Evolutionary conservation across 225 moss, liverwort and hornwort genomes (phyloP), one percentile per base, ranked within the genome.

Genomic region (Pseudoscleropodium purum): DNA sequence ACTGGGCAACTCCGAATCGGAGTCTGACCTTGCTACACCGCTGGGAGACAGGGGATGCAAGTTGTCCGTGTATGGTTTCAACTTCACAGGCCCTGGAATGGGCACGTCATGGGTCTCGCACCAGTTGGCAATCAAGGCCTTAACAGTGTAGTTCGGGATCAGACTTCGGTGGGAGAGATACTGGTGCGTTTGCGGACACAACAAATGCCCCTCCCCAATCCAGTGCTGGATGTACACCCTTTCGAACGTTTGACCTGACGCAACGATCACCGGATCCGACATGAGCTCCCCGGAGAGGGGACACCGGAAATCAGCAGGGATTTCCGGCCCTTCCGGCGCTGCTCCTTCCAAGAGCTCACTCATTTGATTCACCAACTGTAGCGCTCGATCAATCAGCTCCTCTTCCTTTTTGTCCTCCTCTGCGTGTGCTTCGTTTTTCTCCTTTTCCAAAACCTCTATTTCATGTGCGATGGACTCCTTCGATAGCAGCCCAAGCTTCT

Each of bases 261-360:
- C 95, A 27, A 99, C 97, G 68, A 99, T 99, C 52, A 99, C 99
- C 13, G 97, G 97, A 88, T 99, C 99, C 57, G 99, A 96, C 99
- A 99, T 99, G 87, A 99, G 94, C 81, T 97, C 99, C 83, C 96
- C 91, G 18, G 99, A 99, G 67, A 99, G 97, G 54, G 99, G 99
- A 85, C 99, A 99, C 56, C 97, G 94, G 86, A 99, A 99, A 91
- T 99, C 99, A 29, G 97, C 91, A 36, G 99, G 99, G 68, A 97
- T 96, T 76, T 94, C 95, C 41, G 93, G 83, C 63, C 93, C 96
- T 79, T 90, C 90, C 21, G 89, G 72, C 63, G 75, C 88, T 37
- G 88, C 88, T 34, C 93, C 94, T 90, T 96, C 92, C 51, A 91
- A 79, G 51, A 89, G 82, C 79, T 90, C 93, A 88, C 84, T 87